Evolutionary conservation across 2,329 filamentous ascomycete genomes (phyloP).

Genomic region (Penicillium paneum): DNA sequence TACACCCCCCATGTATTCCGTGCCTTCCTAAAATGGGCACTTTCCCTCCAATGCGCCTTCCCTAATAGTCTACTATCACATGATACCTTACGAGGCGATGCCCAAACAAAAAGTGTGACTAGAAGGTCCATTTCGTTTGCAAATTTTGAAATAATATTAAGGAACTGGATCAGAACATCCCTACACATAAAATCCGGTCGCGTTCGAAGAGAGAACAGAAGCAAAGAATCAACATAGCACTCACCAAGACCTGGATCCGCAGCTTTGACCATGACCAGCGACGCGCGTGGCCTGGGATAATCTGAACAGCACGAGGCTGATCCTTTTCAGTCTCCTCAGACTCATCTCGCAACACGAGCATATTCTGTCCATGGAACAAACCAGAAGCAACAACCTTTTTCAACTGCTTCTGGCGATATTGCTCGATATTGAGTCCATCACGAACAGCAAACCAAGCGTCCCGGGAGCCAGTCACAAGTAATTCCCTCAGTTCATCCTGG

Average conservation of each 20-base stretch:
- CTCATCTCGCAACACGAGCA: neutral
- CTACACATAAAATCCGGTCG: neutral
- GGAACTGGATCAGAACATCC: neutral
- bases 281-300: neutral
- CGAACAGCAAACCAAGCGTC: constrained; percentile 28
- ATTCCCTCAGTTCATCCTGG: constrained; percentile 25
- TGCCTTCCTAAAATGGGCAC: too few species aligned
- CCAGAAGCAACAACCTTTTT: neutral
- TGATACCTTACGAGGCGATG: too few species aligned
- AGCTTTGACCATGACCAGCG: neutral
- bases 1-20: too few species aligned
- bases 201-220: neutral
- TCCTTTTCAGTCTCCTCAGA: neutral
- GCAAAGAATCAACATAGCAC: neutral
- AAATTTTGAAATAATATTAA: neutral
- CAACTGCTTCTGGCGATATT: constrained; percentile 10
- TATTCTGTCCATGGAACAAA: constrained; percentile 1
- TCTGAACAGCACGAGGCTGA: neutral
- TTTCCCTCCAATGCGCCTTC: too few species aligned
- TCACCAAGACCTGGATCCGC: neutral
- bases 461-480: constrained; percentile 27
- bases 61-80: too few species aligned
- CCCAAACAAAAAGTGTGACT: too few species aligned
- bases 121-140: too few species aligned
- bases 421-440: neutral